These are phyloP conservation scores for Pichia sp. DNA, from an alignment of 1,139 yeast species.

Conservation along the genomic window DNA sequence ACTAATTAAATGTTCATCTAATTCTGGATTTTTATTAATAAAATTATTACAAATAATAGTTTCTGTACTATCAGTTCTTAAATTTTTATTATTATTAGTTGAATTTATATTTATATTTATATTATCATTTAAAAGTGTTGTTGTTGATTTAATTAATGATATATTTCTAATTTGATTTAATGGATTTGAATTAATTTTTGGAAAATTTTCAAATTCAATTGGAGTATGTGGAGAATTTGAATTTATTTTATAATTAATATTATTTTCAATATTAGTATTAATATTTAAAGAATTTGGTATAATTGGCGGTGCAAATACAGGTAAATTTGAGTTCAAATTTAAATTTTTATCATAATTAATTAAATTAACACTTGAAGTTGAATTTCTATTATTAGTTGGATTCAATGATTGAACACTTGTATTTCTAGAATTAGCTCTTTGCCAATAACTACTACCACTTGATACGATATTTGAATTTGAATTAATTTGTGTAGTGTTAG, in stretches of 20 bases:
- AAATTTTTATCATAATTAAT: constrained; percentile 10
- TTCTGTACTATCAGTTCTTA: constrained; percentile 1
- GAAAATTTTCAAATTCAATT: constrained; percentile 6
- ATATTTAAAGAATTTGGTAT: constrained; percentile 1
- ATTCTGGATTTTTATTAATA: constrained; percentile 12
- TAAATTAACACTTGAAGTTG: constrained; percentile 4
- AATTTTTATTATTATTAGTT: neutral
- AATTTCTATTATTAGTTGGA: neutral
- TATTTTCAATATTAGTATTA: neutral
- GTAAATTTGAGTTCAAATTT: neutral
- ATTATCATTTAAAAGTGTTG: neutral
- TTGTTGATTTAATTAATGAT: constrained; percentile 1
- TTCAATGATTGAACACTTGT: constrained; percentile 13
- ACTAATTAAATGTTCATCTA: constrained; percentile 56
- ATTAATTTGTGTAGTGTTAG: neutral
- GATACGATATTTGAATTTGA: neutral
- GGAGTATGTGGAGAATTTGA: constrained; percentile 13
- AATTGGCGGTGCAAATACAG: constrained; percentile 14
- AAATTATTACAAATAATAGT: neutral
- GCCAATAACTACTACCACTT: constrained; percentile 17
- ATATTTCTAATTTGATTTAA: too few species aligned
- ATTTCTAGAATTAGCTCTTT: constrained; percentile 18
- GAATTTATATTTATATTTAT: too few species aligned
- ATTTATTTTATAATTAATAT: neutral
- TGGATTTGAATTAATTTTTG: too few species aligned